Percentiles rank a stretch among this genome's conserved stretches.
These are phyloP conservation scores for Hydnomerulius pinastri DNA, from an alignment of 768 basidiomycete genomes.

Conservation along the genomic window DNA sequence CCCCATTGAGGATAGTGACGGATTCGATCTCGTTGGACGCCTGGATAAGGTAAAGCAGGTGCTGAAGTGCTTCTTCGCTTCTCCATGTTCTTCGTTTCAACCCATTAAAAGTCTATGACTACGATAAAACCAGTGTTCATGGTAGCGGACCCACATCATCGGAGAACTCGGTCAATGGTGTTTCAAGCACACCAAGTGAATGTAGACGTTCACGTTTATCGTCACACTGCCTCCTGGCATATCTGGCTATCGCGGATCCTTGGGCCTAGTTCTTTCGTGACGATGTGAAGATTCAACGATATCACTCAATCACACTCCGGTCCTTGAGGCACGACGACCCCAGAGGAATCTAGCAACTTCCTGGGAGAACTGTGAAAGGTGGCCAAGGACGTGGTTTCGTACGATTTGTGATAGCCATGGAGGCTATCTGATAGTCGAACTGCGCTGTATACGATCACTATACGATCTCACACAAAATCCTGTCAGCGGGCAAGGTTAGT, in stretches of 20 bases:
- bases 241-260: slow-evolving; percentile 27
- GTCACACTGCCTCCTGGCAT: neutral
- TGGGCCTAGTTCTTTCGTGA: slow-evolving; percentile 19
- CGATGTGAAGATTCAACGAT: slow-evolving; percentile 20
- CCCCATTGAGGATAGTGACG: slow-evolving; percentile 1
- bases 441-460: slow-evolving; percentile 13
- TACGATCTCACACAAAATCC: slow-evolving; percentile 21
- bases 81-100: neutral
- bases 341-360: neutral
- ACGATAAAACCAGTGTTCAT: too few relatives aligned
- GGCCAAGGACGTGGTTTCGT: neutral
- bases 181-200: neutral
- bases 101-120: neutral
- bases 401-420: slow-evolving; percentile 9
- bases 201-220: neutral
- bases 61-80: neutral
- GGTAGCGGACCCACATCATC: neutral
- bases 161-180: neutral
- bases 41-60: neutral
- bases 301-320: slow-evolving; percentile 15
- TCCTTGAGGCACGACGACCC: too few relatives aligned
- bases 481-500: slow-evolving; percentile 29
- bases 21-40: neutral
- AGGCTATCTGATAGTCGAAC: slow-evolving; percentile 29
- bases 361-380: neutral